A percentile compares a stretch with the other conserved stretches of the same genome.
These are phyloP conservation scores for Alloteropsis angusta DNA, from an alignment of 202 grass and related monocot species.

Conservation along the genomic window DNA sequence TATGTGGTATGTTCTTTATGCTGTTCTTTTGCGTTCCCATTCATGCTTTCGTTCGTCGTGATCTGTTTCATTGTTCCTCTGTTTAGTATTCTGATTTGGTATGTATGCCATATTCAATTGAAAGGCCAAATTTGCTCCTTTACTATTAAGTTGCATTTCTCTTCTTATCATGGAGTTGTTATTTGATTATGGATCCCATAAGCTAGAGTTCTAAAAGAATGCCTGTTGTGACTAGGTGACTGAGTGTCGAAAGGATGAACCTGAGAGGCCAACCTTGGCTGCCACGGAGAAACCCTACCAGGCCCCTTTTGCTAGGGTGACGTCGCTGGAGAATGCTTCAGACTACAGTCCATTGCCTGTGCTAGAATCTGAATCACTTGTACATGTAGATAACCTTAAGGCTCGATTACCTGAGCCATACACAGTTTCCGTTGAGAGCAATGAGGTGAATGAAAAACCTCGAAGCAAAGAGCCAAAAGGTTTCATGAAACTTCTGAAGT, in stretches of 20 bases:
- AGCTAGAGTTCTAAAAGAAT: constrained; percentile 16
- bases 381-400: constrained; percentile 34
- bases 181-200: neutral
- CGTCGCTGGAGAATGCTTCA: constrained; percentile 56
- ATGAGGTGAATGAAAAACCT: constrained; percentile 40
- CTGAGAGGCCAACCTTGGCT: constrained; percentile 24
- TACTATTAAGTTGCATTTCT: neutral
- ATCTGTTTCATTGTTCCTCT: neutral
- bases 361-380: constrained; percentile 33
- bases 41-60: neutral
- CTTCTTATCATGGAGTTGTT: neutral
- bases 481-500: constrained; percentile 81
- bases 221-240: constrained; percentile 45
- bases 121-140: neutral
- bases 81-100: neutral
- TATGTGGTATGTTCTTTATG: constrained; percentile 50
- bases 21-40: constrained; percentile 4
- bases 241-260: constrained; percentile 34
- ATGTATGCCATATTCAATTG: neutral
- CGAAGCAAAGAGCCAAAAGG: constrained; percentile 79
- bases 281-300: constrained; percentile 42
- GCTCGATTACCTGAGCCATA: constrained; percentile 27
- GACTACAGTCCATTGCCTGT: constrained; percentile 11
- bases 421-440: constrained; percentile 26
- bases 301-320: constrained; percentile 65